Evolutionary conservation across 108 stramenopile species (phyloP), one percentile per base, ranked within the genome.

Genomic region (Seminavis robusta): DNA sequence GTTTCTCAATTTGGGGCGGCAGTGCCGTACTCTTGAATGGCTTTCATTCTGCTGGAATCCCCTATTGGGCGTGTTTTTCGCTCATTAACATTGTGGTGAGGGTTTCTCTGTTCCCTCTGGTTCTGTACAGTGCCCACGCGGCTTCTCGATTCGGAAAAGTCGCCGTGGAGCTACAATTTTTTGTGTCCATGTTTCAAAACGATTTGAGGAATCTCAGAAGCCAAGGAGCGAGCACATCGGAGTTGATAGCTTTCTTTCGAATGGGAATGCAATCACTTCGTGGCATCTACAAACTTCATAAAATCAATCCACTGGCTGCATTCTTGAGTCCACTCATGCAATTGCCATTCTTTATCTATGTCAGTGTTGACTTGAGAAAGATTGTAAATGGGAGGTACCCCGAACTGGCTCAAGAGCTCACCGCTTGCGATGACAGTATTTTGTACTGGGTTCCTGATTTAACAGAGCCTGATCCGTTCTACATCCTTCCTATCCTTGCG

Each of bases 391-490:
- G 91, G 11, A 47, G 57, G 24, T 83, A 93, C 65, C 91, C 88
- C 0, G 61, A 47, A 15, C 58, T 93, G 67, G 91, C 91, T 2
- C 85, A 93, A 41, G 61, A 81, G 56, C 59, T 93, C 34, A 86
- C 86, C 16, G 84, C 83, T 26, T 49, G 41, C 19, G 56, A 48
- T 25, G 1, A 15, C 7, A 47, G 63, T 0, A 31, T 63, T 39
- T 77, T 89, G 28, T 55, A 69, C n/a, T 88, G 85, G 83, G 65
- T 93, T 8, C 57, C 79, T 0, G 91, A 93, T 51, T 60, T 93
- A 54, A 93, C 87, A 10, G 91, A 93, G 59, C 88, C 91, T 9
- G 91, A 93, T 77, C 87, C 91, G 21, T 89, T 79, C 78, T 89
- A 80, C 56, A 88, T 76, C 9, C 67, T 93, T n/a, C 91, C 91